Conservation (phyloP, 2,329 filamentous ascomycete species). For the Penicillium expansum region DNA sequence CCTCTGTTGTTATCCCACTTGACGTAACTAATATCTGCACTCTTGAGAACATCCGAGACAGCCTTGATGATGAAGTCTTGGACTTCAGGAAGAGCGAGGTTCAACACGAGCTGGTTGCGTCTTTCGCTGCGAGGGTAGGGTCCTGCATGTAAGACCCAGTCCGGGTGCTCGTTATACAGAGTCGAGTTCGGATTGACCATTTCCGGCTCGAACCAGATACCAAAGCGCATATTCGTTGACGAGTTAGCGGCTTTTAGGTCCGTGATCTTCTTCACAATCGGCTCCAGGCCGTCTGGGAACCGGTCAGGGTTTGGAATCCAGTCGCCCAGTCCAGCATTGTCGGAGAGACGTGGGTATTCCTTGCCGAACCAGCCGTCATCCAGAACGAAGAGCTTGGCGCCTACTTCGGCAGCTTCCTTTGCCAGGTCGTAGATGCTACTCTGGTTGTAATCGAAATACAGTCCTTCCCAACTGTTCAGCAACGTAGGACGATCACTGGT, state of each 20-base stretch:
- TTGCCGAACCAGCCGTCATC: conserved; percentile 68
- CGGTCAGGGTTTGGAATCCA: conserved; percentile 59
- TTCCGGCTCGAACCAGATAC: conserved; percentile 66
- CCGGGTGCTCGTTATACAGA: conserved; percentile 60
- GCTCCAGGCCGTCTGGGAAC: conserved; percentile 57
- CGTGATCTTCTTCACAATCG: conserved; percentile 54
- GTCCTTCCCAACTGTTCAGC: conserved; percentile 66
- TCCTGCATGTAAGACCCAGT: conserved; percentile 61
- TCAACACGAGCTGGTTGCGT: conserved; percentile 61
- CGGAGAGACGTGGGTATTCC: conserved; percentile 59
- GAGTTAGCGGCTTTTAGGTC: conserved; percentile 50
- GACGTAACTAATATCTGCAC: conserved; percentile 57
- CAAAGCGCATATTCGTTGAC: conserved; percentile 55
- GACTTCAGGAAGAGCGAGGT: conserved; percentile 59
- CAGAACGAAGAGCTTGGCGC: conserved; percentile 62
- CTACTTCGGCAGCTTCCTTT: conserved; percentile 56
- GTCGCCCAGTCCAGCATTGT: conserved; percentile 60
- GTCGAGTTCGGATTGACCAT: conserved; percentile 65
- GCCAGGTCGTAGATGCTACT: conserved; percentile 56
- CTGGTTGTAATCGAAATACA: conserved; percentile 59
- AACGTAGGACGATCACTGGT: conserved; percentile 53
- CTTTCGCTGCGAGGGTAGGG: conserved; percentile 55
- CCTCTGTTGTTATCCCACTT: conserved; percentile 69
- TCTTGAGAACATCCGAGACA: conserved; percentile 55
- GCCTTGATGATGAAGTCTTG: conserved; percentile 61